phyloP scores from a whole-genome alignment of 352 stramenopile species.

The Pythium dissimile region DNA sequence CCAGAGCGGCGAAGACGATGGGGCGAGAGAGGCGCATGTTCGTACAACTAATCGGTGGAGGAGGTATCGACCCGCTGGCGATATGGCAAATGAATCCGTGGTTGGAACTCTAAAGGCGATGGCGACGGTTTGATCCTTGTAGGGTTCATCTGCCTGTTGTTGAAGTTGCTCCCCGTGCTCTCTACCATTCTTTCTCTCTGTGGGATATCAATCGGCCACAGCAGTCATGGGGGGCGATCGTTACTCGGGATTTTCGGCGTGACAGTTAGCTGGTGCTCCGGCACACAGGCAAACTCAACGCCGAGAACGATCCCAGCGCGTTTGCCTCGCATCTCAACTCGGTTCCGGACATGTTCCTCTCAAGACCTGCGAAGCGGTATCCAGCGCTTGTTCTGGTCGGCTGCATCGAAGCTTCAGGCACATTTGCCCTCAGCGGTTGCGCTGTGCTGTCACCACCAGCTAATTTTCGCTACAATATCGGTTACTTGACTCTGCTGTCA shows the following conservation, averaged over 20 bases:
- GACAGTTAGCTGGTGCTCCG: too few relatives aligned
- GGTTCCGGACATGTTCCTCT: background rate
- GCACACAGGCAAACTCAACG: too few relatives aligned
- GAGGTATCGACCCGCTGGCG: conserved; percentile 8
- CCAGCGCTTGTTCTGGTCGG: background rate
- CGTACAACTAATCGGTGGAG: background rate
- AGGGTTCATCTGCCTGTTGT: too few relatives aligned
- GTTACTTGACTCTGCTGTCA: background rate
- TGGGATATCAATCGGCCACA: too few relatives aligned
- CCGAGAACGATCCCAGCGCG: too few relatives aligned
- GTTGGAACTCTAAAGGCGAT: too few relatives aligned
- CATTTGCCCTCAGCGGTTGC: background rate
- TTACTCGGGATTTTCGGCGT: too few relatives aligned
- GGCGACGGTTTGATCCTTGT: too few relatives aligned
- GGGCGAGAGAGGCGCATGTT: background rate
- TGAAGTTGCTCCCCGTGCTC: too few relatives aligned
- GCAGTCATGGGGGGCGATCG: too few relatives aligned
- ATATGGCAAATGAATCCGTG: conserved; percentile 11
- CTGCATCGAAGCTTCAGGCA: background rate
- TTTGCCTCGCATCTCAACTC: background rate
- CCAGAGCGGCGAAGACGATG: background rate
- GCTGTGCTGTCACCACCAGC: background rate
- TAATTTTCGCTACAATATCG: background rate
- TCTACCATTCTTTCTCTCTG: too few relatives aligned
- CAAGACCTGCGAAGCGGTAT: background rate